Evolutionary conservation across 2,329 filamentous ascomycete genomes (phyloP).

Genomic region (Elsinoe perseae): DNA sequence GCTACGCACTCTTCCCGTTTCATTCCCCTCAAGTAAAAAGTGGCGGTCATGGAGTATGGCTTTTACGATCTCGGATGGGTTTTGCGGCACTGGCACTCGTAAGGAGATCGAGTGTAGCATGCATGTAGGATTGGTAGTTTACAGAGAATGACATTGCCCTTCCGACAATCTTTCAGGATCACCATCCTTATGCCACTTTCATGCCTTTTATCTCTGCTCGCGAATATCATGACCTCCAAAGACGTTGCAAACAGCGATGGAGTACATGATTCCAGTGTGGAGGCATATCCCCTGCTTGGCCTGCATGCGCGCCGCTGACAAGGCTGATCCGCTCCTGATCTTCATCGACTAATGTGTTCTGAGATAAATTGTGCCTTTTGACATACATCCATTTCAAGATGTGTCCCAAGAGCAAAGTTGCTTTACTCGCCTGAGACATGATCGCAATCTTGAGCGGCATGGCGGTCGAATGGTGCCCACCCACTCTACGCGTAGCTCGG

Average conservation of each 20-base stretch:
- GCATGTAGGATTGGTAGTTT: not conserved
- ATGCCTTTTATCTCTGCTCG: not conserved
- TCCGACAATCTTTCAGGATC: not conserved
- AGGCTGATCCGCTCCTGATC: not conserved
- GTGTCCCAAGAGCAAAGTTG: too few species aligned
- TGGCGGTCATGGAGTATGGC: constrained; percentile 7
- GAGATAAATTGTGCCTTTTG: too few species aligned
- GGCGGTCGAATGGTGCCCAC: not conserved
- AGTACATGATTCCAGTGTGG: too few species aligned
- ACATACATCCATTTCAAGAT: too few species aligned
- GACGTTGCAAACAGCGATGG: too few species aligned
- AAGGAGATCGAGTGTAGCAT: not conserved
- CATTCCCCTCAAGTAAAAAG: constrained; percentile 93
- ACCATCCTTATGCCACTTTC: too few species aligned
- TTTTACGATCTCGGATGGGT: not conserved
- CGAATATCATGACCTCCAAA: too few species aligned
- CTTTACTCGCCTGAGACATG: too few species aligned
- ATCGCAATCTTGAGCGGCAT: too few species aligned
- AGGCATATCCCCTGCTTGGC: not conserved
- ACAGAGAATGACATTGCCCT: constrained; percentile 2
- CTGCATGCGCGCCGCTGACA: not conserved
- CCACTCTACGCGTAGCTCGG: not conserved
- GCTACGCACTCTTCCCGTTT: constrained; percentile 99
- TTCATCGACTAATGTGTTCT: too few species aligned
- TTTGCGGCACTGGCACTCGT: not conserved